These are phyloP conservation scores for Alternaria gansuensis DNA, from an alignment of 2,329 filamentous ascomycete genomes.

Conservation along the genomic window DNA sequence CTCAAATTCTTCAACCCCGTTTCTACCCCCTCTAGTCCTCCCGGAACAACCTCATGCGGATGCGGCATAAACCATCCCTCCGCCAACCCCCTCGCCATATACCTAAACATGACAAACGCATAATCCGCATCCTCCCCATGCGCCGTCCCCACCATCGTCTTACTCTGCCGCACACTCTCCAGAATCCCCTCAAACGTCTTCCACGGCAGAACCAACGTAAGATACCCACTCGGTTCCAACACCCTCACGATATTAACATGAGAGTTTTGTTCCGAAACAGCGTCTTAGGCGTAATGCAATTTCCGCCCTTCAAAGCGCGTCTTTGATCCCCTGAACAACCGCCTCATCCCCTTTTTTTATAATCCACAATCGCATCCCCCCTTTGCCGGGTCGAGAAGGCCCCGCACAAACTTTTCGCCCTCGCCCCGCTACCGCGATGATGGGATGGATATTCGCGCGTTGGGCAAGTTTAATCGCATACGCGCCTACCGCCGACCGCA, in stretches of 20 bases:
- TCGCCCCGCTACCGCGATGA: constrained; percentile 56
- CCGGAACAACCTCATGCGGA: constrained; percentile 62
- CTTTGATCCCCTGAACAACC: constrained; percentile 53
- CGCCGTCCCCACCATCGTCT: constrained; percentile 52
- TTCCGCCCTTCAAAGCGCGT: constrained; percentile 56
- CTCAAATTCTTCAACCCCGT: constrained; percentile 64
- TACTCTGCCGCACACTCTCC: constrained; percentile 48
- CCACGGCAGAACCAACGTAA: constrained; percentile 55
- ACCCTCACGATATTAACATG: constrained; percentile 53
- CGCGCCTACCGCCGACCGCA: constrained; percentile 53
- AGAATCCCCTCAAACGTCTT: constrained; percentile 54
- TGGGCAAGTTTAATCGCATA: constrained; percentile 55
- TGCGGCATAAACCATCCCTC: constrained; percentile 63
- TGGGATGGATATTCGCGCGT: constrained; percentile 53
- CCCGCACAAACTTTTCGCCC: constrained; percentile 50
- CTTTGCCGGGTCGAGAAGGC: constrained; percentile 51
- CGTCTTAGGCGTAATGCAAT: constrained; percentile 65
- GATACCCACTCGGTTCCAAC: constrained; percentile 45
- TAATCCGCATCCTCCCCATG: constrained; percentile 53
- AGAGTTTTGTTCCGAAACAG: constrained; percentile 62
- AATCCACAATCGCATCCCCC: constrained; percentile 61
- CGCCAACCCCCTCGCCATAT: constrained; percentile 57
- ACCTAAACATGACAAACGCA: constrained; percentile 57
- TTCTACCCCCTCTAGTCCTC: constrained; percentile 65
- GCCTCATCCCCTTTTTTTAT: constrained; percentile 63